phyloP scores from a whole-genome alignment of 2,329 filamentous ascomycete genomes.

The Colletotrichum musicola region DNA sequence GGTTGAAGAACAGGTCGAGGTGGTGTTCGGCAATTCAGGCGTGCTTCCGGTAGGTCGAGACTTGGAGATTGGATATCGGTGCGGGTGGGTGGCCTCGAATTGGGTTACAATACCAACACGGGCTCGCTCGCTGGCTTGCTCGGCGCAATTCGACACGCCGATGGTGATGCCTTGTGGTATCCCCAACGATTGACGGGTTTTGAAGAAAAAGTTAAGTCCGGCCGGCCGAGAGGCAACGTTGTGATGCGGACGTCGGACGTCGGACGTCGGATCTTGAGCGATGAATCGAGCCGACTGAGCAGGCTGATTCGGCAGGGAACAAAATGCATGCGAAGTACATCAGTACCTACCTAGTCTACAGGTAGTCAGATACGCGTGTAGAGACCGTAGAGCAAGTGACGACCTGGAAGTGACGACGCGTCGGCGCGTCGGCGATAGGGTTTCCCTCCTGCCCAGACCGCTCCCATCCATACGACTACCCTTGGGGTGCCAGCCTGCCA shows the following conservation, averaged over 20 bases:
- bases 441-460: too few relatives aligned
- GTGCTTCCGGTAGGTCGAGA: conserved; percentile 30
- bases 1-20: background rate
- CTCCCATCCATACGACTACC: too few relatives aligned
- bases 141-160: background rate
- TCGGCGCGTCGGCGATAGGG: too few relatives aligned
- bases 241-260: conserved; percentile 14
- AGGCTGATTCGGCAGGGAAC: background rate
- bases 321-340: too few relatives aligned
- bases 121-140: background rate
- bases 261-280: conserved; percentile 2
- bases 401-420: too few relatives aligned
- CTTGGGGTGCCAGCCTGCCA: too few relatives aligned
- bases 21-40: conserved; percentile 17
- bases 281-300: background rate
- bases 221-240: conserved; percentile 16
- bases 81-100: conserved; percentile 16
- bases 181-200: conserved; percentile 1
- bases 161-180: conserved; percentile 1
- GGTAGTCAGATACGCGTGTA: background rate
- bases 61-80: conserved; percentile 7
- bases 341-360: too few relatives aligned
- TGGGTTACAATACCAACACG: background rate
- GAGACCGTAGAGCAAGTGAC: too few relatives aligned
- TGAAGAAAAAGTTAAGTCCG: conserved; percentile 1